phyloP scores from a whole-genome alignment of 352 stramenopile species.

The Phytophthora crassamura region DNA sequence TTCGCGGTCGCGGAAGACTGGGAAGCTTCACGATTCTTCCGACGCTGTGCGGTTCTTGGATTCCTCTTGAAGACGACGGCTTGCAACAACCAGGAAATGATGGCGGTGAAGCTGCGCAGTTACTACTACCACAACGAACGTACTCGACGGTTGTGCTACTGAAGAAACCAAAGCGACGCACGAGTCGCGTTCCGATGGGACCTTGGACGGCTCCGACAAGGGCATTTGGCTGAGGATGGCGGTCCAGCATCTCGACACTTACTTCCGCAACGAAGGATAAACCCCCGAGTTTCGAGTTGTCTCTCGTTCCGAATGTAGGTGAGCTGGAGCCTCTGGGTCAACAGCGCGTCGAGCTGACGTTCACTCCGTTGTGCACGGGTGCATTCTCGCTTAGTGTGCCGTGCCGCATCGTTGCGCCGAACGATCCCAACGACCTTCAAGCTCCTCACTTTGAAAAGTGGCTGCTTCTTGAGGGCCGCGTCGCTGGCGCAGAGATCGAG shows the following conservation, averaged over 20 bases:
- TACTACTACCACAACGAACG: slow-evolving; percentile 17
- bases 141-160: slow-evolving; percentile 23
- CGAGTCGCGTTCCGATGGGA: slow-evolving; percentile 46
- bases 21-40: slow-evolving; percentile 32
- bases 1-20: slow-evolving; percentile 25
- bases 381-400: too few species aligned
- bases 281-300: slow-evolving; percentile 32
- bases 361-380: too few species aligned
- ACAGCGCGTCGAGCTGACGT: too few species aligned
- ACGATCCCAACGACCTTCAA: too few species aligned
- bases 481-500: too few species aligned
- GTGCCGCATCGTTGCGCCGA: too few species aligned
- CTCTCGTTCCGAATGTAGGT: too few species aligned
- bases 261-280: slow-evolving; percentile 7
- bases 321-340: too few species aligned
- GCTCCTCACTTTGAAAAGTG: too few species aligned
- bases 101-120: slow-evolving; percentile 12
- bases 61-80: slow-evolving; percentile 4
- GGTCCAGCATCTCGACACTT: slow-evolving; percentile 6
- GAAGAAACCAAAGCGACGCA: slow-evolving; percentile 46
- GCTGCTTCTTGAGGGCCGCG: too few species aligned
- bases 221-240: slow-evolving; percentile 21
- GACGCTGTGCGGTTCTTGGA: slow-evolving; percentile 21
- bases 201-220: slow-evolving; percentile 17
- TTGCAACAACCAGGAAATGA: slow-evolving; percentile 16